Evolutionary conservation across 2,329 filamentous ascomycete genomes (phyloP).

Genomic region (Dactylellina drechsleri): DNA sequence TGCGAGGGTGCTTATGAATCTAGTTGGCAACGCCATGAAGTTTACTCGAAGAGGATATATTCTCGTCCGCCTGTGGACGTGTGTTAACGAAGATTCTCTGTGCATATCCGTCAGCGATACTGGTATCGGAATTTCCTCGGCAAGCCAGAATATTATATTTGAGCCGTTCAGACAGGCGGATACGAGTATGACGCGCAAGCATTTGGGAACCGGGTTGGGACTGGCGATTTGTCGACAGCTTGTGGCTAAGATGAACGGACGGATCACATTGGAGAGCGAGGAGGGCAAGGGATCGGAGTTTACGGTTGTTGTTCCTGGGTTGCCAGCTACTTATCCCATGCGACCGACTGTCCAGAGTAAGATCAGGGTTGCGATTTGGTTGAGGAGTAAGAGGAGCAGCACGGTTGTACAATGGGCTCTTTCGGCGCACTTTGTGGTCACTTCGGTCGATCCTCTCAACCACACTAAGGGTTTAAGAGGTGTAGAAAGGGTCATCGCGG

Average conservation of each 20-base stretch:
- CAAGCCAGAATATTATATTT: constrained; percentile 74
- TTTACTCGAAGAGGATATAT: constrained; percentile 68
- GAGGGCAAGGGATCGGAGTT: constrained; percentile 69
- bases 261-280: constrained; percentile 69
- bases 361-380: constrained; percentile 47
- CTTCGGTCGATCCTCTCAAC: constrained; percentile 26
- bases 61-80: constrained; percentile 68
- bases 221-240: constrained; percentile 73
- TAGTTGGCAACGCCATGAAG: constrained; percentile 72
- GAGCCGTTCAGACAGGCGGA: constrained; percentile 77
- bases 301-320: constrained; percentile 61
- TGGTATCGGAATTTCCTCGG: constrained; percentile 82
- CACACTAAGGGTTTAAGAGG: constrained; percentile 23
- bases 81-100: constrained; percentile 73
- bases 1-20: constrained; percentile 70
- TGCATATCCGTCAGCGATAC: constrained; percentile 81
- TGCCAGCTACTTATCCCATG: constrained; percentile 30
- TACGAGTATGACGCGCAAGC: constrained; percentile 78
- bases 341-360: constrained; percentile 33
- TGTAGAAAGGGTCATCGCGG: constrained; percentile 41
- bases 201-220: constrained; percentile 72
- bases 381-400: constrained; percentile 47
- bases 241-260: constrained; percentile 70
- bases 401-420: constrained; percentile 49
- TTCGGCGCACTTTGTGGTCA: constrained; percentile 33